Conservation (phyloP, 2,329 filamentous ascomycete species). For the Ceratocystiopsis brevicomis region DNA sequence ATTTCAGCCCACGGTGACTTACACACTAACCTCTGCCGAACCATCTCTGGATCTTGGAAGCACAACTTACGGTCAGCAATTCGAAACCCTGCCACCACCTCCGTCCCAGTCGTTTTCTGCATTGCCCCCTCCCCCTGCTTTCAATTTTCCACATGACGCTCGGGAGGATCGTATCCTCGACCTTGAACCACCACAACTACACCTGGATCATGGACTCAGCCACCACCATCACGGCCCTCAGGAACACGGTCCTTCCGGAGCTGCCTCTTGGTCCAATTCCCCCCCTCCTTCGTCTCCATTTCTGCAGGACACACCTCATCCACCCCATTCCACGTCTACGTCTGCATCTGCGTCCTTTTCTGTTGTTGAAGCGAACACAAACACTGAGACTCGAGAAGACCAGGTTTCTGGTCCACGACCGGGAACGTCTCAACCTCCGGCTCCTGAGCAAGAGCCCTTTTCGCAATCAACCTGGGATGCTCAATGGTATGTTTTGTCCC, state of each 20-base stretch:
- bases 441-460: slow-evolving; percentile 17
- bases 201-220: slow-evolving; percentile 8
- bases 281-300: not conserved
- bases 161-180: slow-evolving; percentile 9
- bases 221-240: slow-evolving; percentile 4
- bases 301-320: not conserved
- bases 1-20: slow-evolving; percentile 20
- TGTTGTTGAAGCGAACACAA: slow-evolving; percentile 23
- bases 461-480: slow-evolving; percentile 29
- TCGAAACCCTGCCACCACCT: slow-evolving; percentile 10
- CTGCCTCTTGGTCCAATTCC: not conserved
- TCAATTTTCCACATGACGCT: not conserved
- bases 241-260: not conserved
- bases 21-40: slow-evolving; percentile 17
- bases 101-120: slow-evolving; percentile 9
- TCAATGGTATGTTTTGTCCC: slow-evolving; percentile 25
- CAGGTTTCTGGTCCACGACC: slow-evolving; percentile 15
- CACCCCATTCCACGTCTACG: no score
- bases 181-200: slow-evolving; percentile 6
- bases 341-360: slow-evolving; percentile 11
- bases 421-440: slow-evolving; percentile 19
- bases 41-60: slow-evolving; percentile 12
- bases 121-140: not conserved
- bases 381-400: slow-evolving; percentile 27
- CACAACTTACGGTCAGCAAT: slow-evolving; percentile 14